Conservation (phyloP, 257 asterid genomes). For the Fraxinus excelsior region DNA sequence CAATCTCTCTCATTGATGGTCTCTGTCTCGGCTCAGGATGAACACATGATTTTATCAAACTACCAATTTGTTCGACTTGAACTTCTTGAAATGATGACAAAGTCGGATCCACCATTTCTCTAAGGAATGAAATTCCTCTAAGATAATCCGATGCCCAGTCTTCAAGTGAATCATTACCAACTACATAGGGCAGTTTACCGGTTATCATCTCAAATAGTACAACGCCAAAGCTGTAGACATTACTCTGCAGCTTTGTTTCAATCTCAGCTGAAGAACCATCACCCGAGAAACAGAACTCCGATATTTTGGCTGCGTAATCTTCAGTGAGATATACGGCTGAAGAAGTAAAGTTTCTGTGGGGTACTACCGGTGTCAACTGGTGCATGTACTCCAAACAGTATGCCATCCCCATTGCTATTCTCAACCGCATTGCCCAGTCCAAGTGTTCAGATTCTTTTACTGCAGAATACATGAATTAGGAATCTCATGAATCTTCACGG, state of each 20-base stretch:
- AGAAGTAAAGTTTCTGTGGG: constrained; percentile 67
- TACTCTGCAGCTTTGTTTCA: constrained; percentile 37
- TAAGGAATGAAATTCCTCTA: constrained; percentile 33
- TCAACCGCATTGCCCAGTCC: constrained; percentile 74
- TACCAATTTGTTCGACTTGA: constrained; percentile 53
- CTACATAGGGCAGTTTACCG: constrained; percentile 65
- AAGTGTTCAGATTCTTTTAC: constrained; percentile 89
- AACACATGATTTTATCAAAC: constrained; percentile 54
- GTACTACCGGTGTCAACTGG: constrained; percentile 58
- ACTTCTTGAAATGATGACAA: constrained; percentile 45
- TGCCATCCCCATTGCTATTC: constrained; percentile 86
- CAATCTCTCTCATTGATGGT: constrained; percentile 55
- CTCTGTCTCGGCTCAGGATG: constrained; percentile 50
- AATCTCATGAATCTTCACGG: constrained; percentile 15
- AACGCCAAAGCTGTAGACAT: constrained; percentile 77
- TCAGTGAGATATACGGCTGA: constrained; percentile 66
- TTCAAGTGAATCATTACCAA: constrained; percentile 44
- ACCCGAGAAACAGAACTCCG: constrained; percentile 53
- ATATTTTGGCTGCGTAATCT: constrained; percentile 85
- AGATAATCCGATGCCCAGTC: constrained; percentile 80
- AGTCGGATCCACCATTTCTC: constrained; percentile 62
- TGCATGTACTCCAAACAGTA: constrained; percentile 89
- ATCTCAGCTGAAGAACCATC: constrained; percentile 37
- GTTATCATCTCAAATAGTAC: constrained; percentile 68
- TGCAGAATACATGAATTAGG: constrained; percentile 28